Evolutionary conservation across 352 stramenopile genomes (phyloP), one percentile per base, ranked within the genome.

Genomic region (Phytopythium chamaehyphon): DNA sequence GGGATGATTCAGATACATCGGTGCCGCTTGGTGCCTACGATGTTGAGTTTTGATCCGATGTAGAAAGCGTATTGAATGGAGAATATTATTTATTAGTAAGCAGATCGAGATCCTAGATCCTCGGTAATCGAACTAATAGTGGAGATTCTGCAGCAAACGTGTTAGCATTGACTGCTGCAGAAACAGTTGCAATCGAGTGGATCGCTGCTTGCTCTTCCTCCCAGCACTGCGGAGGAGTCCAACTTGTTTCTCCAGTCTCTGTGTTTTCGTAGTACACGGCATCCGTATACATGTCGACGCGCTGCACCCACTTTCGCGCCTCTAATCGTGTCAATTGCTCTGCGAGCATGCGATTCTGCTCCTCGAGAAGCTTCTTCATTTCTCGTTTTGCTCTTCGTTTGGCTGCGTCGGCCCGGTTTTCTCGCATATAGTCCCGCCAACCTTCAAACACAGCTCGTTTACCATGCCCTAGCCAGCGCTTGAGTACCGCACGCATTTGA

Each of bases 221-320:
- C 75, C 78, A 89, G 54, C 71, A 83, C 38, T 54, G 42, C 1
- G 73, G 75, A n/a, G 78, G 66, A 16, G 71, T 60, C 62, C 63
- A 83, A 46, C 61, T 71, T 16, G 71, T 81, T 46, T 72, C 73
- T 7, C 71, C 69, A 7, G 73, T 81, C 49, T 56, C 51, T 6
- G 60, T 60, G 49, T 89, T 69, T 46, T 87, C 71, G 35, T 76
- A 89, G 61, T 86, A 89, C 9, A 86, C 60, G 3, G 56, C 70
- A 46, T 89, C 78, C 12, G 75, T 82, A 56, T 89, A 89, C 62
- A 78, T 71, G 38, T 89, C 77, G 1, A 76, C 63, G 11, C 72
- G 68, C 39, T 70, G 52, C 4, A 69, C 57, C 78, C 78, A 89
- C 9, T 64, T 73, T 22, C 62, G 51, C 18, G 78, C 78, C 37